Evolutionary conservation across 108 stramenopile species (phyloP), one percentile per base, ranked within the genome.

Genomic region (Skeletonema menzelii): DNA sequence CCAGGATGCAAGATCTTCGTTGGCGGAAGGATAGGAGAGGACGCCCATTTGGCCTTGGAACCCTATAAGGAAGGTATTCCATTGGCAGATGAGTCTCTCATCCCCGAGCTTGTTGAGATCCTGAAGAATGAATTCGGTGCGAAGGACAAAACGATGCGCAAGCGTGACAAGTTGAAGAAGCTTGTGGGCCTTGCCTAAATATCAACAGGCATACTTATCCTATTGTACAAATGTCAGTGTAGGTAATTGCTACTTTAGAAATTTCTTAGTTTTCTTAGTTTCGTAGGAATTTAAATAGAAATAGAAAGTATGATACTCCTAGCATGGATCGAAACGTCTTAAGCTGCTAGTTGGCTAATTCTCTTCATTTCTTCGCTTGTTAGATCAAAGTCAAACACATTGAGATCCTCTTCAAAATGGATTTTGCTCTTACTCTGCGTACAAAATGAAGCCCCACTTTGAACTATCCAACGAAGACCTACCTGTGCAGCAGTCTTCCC

Each of bases 1-100:
- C 90, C 95, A 34, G 97, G 97, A 38, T 93, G 91, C 76, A 95
- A 98, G 67, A 95, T 98, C 17, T 97, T 97, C 75, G 85, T 98
- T 59, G 95, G 97, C 24, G 90, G 90, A 22, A 69, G 82, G 27
- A 92, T 97, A 34, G 97, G 95, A 26, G 95, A 97, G 71, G 87
- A 90, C 59, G 90, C 86, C 17, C 87, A 89, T 56, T 80, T 97
- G 60, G 79, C 89, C 24, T 40, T 89, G 72, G 95, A 97, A 42
- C 95, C 95, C 1, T 70, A 79, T 17, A 84, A 76, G 44, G 76
- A 73, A 22, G 91, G 88, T 11, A 72, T 96, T 22, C 92, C 91
- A 20, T 62, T 95, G 17, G 90, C 77, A 19, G 90, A 91, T 2
- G 94, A 91, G 27, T 80, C 78, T 58, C 76, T 95, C 55, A 69